Percentiles rank a stretch among this genome's conserved stretches.
Evolutionary conservation across 1,139 yeast species (phyloP).

Genomic region (Geotrichum phurueaensis): DNA sequence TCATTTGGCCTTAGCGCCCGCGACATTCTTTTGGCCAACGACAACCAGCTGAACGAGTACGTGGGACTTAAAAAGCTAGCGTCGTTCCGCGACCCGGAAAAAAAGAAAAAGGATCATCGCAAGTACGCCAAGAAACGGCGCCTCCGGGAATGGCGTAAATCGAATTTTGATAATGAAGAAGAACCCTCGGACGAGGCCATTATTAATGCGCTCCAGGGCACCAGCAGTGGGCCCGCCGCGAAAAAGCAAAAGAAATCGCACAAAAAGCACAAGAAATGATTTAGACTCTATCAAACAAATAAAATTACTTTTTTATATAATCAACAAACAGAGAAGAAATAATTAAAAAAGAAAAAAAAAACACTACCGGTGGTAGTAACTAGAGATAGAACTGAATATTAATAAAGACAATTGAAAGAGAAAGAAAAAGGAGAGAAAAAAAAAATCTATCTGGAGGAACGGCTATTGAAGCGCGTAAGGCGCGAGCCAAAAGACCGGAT

Average conservation of each 20-base stretch:
- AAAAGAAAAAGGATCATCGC: constrained; percentile 69
- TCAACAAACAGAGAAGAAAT: neutral
- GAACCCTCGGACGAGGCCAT: constrained; percentile 43
- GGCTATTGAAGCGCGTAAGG: neutral
- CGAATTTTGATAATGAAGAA: constrained; percentile 62
- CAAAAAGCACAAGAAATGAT: constrained; percentile 14
- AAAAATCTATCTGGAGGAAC: neutral
- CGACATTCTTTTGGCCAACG: constrained; percentile 88
- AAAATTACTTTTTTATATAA: neutral
- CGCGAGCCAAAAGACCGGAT: constrained; percentile 1
- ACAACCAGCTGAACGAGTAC: constrained; percentile 70
- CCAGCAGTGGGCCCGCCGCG: neutral
- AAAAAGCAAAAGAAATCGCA: constrained; percentile 4
- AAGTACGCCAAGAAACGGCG: constrained; percentile 79
- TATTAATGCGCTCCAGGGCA: constrained; percentile 8
- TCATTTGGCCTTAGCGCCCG: constrained; percentile 78
- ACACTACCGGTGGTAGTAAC: neutral
- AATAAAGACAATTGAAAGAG: neutral
- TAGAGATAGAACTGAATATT: neutral
- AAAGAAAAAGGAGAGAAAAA: neutral
- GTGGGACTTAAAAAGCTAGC: constrained; percentile 91
- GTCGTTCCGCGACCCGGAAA: constrained; percentile 77
- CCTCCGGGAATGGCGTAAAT: constrained; percentile 83
- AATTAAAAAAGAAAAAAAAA: neutral
- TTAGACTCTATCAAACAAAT: neutral